Conservation (phyloP, 768 basidiomycete species). For the Serendipita sp. region DNA sequence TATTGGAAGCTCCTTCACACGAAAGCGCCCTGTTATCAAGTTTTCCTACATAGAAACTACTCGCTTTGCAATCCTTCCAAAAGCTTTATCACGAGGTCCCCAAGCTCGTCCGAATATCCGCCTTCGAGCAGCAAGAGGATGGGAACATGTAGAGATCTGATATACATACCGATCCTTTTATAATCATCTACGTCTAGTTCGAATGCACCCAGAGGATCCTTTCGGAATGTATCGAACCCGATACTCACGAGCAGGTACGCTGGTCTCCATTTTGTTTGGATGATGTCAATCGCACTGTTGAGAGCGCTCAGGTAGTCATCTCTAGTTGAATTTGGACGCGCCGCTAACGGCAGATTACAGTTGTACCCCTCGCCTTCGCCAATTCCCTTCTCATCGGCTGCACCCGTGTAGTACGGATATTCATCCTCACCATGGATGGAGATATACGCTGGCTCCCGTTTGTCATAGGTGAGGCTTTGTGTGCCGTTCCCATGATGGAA, state of each 20-base stretch:
- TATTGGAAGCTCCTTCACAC: too few relatives aligned
- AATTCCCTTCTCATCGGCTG: constrained; percentile 16
- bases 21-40: neutral
- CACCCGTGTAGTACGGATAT: constrained; percentile 24
- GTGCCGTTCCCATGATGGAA: constrained; percentile 27
- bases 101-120: neutral
- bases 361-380: constrained; percentile 17
- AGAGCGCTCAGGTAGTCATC: constrained; percentile 18
- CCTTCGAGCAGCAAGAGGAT: neutral
- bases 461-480: constrained; percentile 18
- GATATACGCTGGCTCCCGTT: constrained; percentile 20
- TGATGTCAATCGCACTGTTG: constrained; percentile 11
- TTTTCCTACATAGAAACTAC: neutral
- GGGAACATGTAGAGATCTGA: neutral
- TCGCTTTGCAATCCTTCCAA: neutral
- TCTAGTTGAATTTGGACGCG: constrained; percentile 15
- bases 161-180: neutral
- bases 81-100: neutral
- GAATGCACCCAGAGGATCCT: neutral
- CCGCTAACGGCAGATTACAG: constrained; percentile 21
- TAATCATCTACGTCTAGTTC: neutral
- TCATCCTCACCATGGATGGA: constrained; percentile 21
- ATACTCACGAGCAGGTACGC: constrained; percentile 20
- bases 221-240: neutral
- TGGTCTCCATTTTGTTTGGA: constrained; percentile 14